phyloP scores from a whole-genome alignment of 2,329 filamentous ascomycete species.

The Epichloe sp. region DNA sequence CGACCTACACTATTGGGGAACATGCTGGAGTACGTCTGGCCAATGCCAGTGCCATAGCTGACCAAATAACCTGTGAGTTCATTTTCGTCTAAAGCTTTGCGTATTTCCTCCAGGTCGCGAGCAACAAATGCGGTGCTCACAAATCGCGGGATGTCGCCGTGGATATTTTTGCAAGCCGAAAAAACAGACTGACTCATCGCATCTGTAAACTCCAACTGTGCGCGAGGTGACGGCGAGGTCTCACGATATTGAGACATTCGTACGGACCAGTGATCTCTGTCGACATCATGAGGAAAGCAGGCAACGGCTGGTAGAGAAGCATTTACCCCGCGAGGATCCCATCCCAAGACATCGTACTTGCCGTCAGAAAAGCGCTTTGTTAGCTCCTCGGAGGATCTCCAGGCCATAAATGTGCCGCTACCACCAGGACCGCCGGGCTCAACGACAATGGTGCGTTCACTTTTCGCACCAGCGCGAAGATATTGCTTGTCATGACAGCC shows the following conservation, averaged over 20 bases:
- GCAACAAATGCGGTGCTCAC: conserved; percentile 33
- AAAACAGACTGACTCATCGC: conserved; percentile 32
- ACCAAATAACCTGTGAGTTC: conserved; percentile 36
- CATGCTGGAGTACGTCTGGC: conserved; percentile 37
- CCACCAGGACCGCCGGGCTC: conserved; percentile 38
- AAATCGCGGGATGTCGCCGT: conserved; percentile 33
- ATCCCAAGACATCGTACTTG: conserved; percentile 35
- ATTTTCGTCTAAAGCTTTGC: conserved; percentile 30
- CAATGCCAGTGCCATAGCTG: conserved; percentile 39
- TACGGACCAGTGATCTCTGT: conserved; percentile 33
- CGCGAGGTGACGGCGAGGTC: conserved; percentile 19
- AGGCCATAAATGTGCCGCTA: conserved; percentile 30
- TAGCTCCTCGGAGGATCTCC: conserved; percentile 23
- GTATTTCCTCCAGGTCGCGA: conserved; percentile 35
- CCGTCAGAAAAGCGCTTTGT: conserved; percentile 29
- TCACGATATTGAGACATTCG: conserved; percentile 26
- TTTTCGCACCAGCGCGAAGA: conserved; percentile 21
- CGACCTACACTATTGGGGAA: conserved; percentile 35
- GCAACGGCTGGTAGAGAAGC: conserved; percentile 29
- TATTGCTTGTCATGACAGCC: background rate
- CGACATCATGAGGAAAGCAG: conserved; percentile 32
- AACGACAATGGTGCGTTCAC: conserved; percentile 33
- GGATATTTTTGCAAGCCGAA: conserved; percentile 26
- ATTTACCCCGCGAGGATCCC: conserved; percentile 42
- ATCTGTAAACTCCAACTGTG: conserved; percentile 30